Conservation (phyloP, 345 rosid genomes). For the Acer yangbiense region DNA sequence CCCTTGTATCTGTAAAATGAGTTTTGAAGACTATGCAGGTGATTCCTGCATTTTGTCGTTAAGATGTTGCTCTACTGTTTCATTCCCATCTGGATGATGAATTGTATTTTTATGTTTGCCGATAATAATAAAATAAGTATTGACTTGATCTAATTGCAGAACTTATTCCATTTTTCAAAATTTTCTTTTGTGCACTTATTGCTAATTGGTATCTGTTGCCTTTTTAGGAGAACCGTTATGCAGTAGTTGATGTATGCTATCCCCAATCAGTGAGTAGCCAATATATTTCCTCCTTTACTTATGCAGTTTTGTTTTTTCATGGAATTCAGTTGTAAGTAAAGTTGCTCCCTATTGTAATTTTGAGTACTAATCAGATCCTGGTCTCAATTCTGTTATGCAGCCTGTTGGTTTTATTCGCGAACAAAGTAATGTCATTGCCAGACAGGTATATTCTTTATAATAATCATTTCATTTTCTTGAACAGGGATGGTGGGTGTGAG, state of each 20-base stretch:
- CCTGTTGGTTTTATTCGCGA: slow-evolving; percentile 91
- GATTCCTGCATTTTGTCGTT: background rate
- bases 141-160: background rate
- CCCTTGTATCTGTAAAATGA: background rate
- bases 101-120: background rate
- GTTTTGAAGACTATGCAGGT: background rate
- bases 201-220: slow-evolving; percentile 17
- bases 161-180: background rate
- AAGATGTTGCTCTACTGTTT: background rate
- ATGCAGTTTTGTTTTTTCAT: background rate
- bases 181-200: background rate
- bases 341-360: slow-evolving; percentile 3
- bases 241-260: slow-evolving; percentile 80
- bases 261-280: slow-evolving; percentile 68
- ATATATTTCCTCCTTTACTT: background rate
- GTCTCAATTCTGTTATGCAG: slow-evolving; percentile 38
- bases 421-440: slow-evolving; percentile 73
- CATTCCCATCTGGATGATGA: background rate
- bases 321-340: slow-evolving; percentile 6
- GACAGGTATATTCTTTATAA: slow-evolving; percentile 56
- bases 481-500: background rate
- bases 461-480: background rate
- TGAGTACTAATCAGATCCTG: slow-evolving; percentile 13
- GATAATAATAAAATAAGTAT: background rate
- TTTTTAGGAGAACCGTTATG: slow-evolving; percentile 91